Conservation (phyloP, 1,284 basidiomycete genomes). For the Leccinum fallax region DNA sequence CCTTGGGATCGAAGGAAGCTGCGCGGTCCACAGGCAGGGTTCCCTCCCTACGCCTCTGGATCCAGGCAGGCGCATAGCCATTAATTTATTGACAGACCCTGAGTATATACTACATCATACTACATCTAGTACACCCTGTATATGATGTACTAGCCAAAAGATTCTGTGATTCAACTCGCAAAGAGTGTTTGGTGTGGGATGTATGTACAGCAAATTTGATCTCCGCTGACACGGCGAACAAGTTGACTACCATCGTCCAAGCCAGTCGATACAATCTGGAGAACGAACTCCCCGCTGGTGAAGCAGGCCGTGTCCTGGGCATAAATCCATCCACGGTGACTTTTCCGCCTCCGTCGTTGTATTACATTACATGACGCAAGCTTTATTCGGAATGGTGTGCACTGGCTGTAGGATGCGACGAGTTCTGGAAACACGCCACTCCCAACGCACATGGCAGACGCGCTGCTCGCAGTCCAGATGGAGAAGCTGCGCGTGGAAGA, state of each 20-base stretch:
- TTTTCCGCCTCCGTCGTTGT: not conserved
- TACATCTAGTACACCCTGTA: not conserved
- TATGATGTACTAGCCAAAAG: not conserved
- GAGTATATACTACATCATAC: not conserved
- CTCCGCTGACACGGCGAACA: not conserved
- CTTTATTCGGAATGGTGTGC: not conserved
- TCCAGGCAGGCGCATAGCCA: slow-evolving; percentile 19
- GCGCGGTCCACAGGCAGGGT: not conserved
- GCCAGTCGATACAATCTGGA: slow-evolving; percentile 4
- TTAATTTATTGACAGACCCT: slow-evolving; percentile 2
- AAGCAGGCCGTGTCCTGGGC: slow-evolving; percentile 2
- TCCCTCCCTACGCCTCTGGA: not conserved
- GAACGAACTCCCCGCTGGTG: slow-evolving; percentile 2
- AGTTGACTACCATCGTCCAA: not conserved
- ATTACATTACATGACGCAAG: slow-evolving; percentile 3
- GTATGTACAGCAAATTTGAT: not conserved
- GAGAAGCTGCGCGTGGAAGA: slow-evolving; percentile 59
- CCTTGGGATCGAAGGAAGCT: slow-evolving; percentile 28
- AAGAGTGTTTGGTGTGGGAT: no score
- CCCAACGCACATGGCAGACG: slow-evolving; percentile 39
- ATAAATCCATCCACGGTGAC: slow-evolving; percentile 22
- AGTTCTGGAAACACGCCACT: not conserved
- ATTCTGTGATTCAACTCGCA: not conserved
- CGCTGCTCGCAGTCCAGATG: slow-evolving; percentile 56
- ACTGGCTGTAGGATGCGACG: not conserved